Evolutionary conservation across 208 protist species (phyloP), one percentile per base, ranked within the genome.

Genomic region (Crithidia bombi): DNA sequence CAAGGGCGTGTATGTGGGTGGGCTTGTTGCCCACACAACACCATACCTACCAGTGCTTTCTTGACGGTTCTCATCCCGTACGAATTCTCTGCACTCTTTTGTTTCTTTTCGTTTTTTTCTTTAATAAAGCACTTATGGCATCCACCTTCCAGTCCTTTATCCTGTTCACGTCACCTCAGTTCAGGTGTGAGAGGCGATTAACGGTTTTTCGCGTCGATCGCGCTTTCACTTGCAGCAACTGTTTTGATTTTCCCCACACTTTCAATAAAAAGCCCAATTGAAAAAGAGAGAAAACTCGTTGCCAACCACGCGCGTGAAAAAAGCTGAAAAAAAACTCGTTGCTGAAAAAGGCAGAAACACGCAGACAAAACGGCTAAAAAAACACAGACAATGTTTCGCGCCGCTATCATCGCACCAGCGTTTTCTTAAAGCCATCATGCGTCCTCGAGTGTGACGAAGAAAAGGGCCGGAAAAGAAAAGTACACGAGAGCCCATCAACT

Each of bases 231-330:
- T 19, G 10, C 44, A 23, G 17, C n/a, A 19, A 14, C 44, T n/a
- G n/a, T n/a, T n/a, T n/a, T n/a, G n/a, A 54, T 50, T 32, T 5
- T 17, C 25, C 23, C 49, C 49, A 14, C 25, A 33, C 49, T 32
- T 30, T 47, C 56, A 62, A 62, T 62, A 62, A 62, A 62, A 62
- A 62, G 56, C 56, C 56, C 56, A 62, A 62, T 62, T 49, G 56
- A 62, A 62, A 28, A 3, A 39, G 32, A 43, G 33, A 12, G 19
- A 58, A 33, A 39, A 15, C 12, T 15, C 30, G 32, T 15, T 39
- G 49, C 49, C 25, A 7, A 10, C 6, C 19, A 21, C 28, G 25
- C 50, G 36, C 50, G 23, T 32, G 7, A 43, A 43, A 14, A 14
- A 17, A 17, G 38, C 7, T 14, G 38, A 14, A 17, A 14, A 17